A percentile compares a stretch with the other conserved stretches of the same genome.
Conservation (phyloP, 2,329 filamentous ascomycete species). For the Ophiocordyceps sinensis region DNA sequence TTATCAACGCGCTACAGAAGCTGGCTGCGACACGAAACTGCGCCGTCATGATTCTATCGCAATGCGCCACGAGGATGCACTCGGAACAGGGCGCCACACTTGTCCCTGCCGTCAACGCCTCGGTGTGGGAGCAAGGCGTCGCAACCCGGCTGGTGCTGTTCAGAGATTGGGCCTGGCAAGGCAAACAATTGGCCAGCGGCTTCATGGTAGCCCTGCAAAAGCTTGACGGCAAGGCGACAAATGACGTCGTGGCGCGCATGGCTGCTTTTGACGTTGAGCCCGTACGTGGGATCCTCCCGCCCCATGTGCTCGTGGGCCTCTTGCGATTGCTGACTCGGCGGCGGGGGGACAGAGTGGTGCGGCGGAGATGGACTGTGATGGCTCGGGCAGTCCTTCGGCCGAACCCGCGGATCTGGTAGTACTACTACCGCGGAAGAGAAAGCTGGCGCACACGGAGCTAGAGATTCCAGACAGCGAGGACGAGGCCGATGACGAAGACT, state of each 20-base stretch:
- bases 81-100: slow-evolving; percentile 52
- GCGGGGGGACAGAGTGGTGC: slow-evolving; percentile 25
- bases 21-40: slow-evolving; percentile 60
- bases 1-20: slow-evolving; percentile 59
- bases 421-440: slow-evolving; percentile 40
- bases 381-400: slow-evolving; percentile 15
- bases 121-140: slow-evolving; percentile 68
- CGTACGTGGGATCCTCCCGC: slow-evolving; percentile 18
- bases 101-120: slow-evolving; percentile 58
- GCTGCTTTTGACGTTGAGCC: slow-evolving; percentile 34
- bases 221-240: slow-evolving; percentile 35
- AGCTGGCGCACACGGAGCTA: slow-evolving; percentile 43
- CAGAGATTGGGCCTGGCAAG: slow-evolving; percentile 53
- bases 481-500: slow-evolving; percentile 53
- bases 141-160: slow-evolving; percentile 64
- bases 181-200: slow-evolving; percentile 29
- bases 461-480: slow-evolving; percentile 48
- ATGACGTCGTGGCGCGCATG: slow-evolving; percentile 24
- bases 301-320: not conserved
- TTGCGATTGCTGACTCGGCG: not conserved
- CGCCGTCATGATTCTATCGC: slow-evolving; percentile 62
- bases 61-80: slow-evolving; percentile 71
- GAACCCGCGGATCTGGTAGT: slow-evolving; percentile 18
- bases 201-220: slow-evolving; percentile 53
- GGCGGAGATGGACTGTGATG: slow-evolving; percentile 24